Base-by-base conservation (phyloP, 345 rosid genomes). In the Cochlearia excelsa region DNA sequence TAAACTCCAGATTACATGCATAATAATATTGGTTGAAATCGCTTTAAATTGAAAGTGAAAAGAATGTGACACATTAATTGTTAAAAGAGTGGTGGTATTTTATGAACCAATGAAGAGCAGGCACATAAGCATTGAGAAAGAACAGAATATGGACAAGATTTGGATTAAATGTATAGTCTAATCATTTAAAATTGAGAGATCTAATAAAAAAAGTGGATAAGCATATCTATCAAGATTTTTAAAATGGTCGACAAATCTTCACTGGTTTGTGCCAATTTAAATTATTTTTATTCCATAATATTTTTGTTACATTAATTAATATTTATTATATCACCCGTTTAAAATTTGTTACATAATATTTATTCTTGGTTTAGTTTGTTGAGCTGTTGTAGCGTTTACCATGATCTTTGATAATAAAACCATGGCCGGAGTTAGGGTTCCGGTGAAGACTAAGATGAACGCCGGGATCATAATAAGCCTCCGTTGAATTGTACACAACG, bases 391-490 rank as follows among this genome's bases (percentile, higher is more conserved):
- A 51, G 30, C 75, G 82, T 53, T 67, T 72, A 68, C 60, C 66
- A 59, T 67, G 54, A 3, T 54, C 90, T 77, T 74, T 78, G 55
- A 64, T 53, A 53, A 55, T 52, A 68, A 67, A 61, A 35, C 72
- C 84, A 40, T 65, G 11, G 1, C 73, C 51, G n/a, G 84, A 46
- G 61, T 47, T 44, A 63, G 54, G 83, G 53, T 80, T 82, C 59
- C 80, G 64, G 23, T 16, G 23, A 16, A 83, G 61, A 16, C 82
- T 30, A 51, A 83, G 77, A 65, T 82, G 95, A 42, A 81, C 84
- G 2, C 97, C 95, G 27, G 97, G 95, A 60, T 87, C 86, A 46
- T 79, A 78, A 71, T 79, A 81, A 47, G 60, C 70, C 40, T 37
- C 81, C 3, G 84, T 61, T 47, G 93, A 78, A 11, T 83, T 74